Evolutionary conservation across 371 early-diverging fungal genomes (phyloP).

Genomic region (Sporodiniella umbellata): DNA sequence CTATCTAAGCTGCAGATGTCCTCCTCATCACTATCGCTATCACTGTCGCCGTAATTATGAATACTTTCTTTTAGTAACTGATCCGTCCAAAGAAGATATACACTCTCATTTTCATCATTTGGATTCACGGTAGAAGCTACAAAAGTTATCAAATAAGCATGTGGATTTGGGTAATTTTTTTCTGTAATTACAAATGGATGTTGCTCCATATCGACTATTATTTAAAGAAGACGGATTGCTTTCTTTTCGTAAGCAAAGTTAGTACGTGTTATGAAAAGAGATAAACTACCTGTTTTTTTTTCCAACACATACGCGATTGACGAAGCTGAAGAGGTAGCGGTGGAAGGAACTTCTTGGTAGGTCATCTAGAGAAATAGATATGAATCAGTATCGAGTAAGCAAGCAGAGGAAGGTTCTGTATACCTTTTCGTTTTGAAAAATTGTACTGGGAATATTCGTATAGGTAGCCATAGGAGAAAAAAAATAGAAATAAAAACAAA

Average conservation of each 20-base stretch:
- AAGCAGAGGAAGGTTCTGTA: not conserved
- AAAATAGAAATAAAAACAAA: no score
- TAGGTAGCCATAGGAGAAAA: no score
- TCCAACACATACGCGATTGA: conserved; percentile 6
- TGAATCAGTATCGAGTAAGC: no score
- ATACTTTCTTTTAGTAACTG: conserved; percentile 32
- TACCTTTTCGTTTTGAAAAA: not conserved
- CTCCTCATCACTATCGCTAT: no score
- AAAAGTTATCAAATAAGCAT: not conserved
- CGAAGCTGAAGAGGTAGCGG: conserved; percentile 3
- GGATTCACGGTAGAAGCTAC: conserved; percentile 11
- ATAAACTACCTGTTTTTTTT: not conserved
- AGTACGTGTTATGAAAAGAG: not conserved
- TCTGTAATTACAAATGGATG: conserved; percentile 1
- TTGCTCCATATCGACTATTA: conserved; percentile 3
- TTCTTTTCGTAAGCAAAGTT: not conserved
- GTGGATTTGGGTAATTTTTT: not conserved
- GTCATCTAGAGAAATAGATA: not conserved
- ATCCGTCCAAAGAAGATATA: conserved; percentile 42
- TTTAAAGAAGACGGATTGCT: not conserved
- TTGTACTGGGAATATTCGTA: no score
- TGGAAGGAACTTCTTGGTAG: conserved; percentile 12
- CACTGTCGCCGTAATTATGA: not conserved
- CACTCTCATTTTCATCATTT: conserved; percentile 36
- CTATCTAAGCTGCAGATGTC: conserved; percentile 10